Evolutionary conservation across 768 basidiomycete genomes (phyloP).

Genomic region (Boletus pseudopeckii): DNA sequence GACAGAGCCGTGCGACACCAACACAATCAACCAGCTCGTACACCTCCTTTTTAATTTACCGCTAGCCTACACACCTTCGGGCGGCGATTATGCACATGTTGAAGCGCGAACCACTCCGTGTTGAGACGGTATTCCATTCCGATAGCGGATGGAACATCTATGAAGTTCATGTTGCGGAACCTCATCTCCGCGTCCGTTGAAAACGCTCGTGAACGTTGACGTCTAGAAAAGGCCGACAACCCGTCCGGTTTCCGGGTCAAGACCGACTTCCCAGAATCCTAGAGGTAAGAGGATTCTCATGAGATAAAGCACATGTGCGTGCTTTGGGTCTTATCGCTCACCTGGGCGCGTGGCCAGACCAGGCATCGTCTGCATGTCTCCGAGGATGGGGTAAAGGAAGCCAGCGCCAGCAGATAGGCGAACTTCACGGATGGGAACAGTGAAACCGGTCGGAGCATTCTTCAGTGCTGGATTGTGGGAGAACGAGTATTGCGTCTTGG

Average conservation of each 20-base stretch:
- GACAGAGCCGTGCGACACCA: constrained; percentile 2
- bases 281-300: constrained; percentile 5
- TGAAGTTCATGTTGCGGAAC: constrained; percentile 8
- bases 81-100: constrained; percentile 33
- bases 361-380: constrained; percentile 98
- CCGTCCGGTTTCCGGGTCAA: constrained; percentile 74
- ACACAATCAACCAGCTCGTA: background rate
- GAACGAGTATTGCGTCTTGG: constrained; percentile 97
- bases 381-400: constrained; percentile 93
- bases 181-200: constrained; percentile 16
- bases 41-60: constrained; percentile 1
- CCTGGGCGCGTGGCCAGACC: constrained; percentile 91
- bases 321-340: constrained; percentile 25
- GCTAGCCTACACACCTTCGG: constrained; percentile 15
- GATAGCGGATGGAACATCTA: constrained; percentile 16
- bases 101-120: constrained; percentile 39
- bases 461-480: constrained; percentile 92
- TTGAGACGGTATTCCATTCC: constrained; percentile 33
- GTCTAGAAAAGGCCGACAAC: constrained; percentile 81
- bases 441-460: constrained; percentile 90
- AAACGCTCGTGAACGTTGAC: constrained; percentile 6
- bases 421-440: constrained; percentile 85
- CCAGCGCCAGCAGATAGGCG: constrained; percentile 89
- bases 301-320: constrained; percentile 6
- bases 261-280: constrained; percentile 90